These are phyloP conservation scores for Cyclocybe aegerita DNA, from an alignment of 768 basidiomycete genomes.

Conservation along the genomic window DNA sequence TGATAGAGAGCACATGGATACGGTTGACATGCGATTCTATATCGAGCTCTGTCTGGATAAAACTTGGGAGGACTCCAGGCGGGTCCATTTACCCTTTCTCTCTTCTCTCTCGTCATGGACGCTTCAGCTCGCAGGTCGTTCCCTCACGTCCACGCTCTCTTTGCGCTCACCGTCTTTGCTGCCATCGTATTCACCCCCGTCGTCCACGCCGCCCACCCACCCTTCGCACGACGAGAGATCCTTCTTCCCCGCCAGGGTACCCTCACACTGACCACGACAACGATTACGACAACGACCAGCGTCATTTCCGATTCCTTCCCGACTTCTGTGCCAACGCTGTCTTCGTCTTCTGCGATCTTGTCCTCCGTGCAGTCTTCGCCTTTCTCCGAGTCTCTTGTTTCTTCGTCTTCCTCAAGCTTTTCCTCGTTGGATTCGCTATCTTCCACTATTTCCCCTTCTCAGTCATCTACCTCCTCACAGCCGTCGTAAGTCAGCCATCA, in stretches of 20 bases:
- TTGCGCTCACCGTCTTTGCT: conserved; percentile 17
- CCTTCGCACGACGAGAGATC: conserved; percentile 9
- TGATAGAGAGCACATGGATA: background rate
- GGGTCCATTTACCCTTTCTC: conserved; percentile 3
- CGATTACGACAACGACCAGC: background rate
- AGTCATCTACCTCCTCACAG: background rate
- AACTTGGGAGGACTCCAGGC: no score
- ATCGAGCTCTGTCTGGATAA: no score
- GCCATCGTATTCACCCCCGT: conserved; percentile 10
- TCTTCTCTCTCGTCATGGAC: conserved; percentile 14
- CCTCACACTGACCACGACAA: background rate
- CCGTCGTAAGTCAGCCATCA: background rate
- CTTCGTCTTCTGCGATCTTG: conserved; percentile 3
- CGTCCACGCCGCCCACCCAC: conserved; percentile 4
- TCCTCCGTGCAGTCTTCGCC: background rate
- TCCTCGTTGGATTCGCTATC: background rate
- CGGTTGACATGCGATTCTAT: no score
- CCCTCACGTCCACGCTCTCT: conserved; percentile 13
- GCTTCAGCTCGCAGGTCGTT: conserved; percentile 15
- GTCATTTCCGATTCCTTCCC: background rate
- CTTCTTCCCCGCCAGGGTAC: conserved; percentile 4
- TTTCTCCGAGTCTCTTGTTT: background rate
- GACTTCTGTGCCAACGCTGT: background rate
- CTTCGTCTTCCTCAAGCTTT: conserved; percentile 4
- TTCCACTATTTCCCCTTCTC: conserved; percentile 3